Evolutionary conservation across 495 filamentous ascomycete genomes (phyloP).

Genomic region (Aspergillus indologenus): DNA sequence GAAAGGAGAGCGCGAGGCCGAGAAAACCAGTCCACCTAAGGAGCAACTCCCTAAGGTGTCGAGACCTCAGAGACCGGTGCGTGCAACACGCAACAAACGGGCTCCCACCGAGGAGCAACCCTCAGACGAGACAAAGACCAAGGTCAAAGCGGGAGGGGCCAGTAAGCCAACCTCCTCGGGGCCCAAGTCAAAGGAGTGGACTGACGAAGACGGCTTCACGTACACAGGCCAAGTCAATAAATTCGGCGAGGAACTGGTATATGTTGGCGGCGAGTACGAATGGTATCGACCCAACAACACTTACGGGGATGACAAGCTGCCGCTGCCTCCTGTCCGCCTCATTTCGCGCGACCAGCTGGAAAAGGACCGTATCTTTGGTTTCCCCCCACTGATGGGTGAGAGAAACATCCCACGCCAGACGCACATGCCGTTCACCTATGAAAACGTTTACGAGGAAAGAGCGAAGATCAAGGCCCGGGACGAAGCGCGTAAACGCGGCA

Average conservation of each 20-base stretch:
- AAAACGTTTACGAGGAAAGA: slow-evolving; percentile 20
- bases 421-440: slow-evolving; percentile 15
- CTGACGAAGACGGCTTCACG: slow-evolving; percentile 1
- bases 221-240: not conserved
- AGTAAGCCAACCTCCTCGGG: not conserved
- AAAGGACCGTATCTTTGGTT: slow-evolving; percentile 35
- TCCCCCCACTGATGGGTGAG: slow-evolving; percentile 39
- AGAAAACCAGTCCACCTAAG: too few relatives aligned
- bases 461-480: slow-evolving; percentile 21
- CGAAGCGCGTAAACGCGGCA: slow-evolving; percentile 17
- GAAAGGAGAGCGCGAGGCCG: not conserved
- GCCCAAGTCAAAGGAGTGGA: not conserved
- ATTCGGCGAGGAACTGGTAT: slow-evolving; percentile 2
- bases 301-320: not conserved
- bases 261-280: not conserved
- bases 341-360: not conserved
- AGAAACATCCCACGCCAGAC: slow-evolving; percentile 32
- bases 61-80: too few relatives aligned
- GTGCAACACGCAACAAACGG: too few relatives aligned
- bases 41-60: too few relatives aligned
- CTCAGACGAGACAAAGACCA: not conserved
- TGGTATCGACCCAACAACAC: slow-evolving; percentile 7
- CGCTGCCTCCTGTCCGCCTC: slow-evolving; percentile 1
- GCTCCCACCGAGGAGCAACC: not conserved
- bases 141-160: not conserved